Conservation (phyloP, 495 filamentous ascomycete species). For the Trichoderma gamsii region DNA sequence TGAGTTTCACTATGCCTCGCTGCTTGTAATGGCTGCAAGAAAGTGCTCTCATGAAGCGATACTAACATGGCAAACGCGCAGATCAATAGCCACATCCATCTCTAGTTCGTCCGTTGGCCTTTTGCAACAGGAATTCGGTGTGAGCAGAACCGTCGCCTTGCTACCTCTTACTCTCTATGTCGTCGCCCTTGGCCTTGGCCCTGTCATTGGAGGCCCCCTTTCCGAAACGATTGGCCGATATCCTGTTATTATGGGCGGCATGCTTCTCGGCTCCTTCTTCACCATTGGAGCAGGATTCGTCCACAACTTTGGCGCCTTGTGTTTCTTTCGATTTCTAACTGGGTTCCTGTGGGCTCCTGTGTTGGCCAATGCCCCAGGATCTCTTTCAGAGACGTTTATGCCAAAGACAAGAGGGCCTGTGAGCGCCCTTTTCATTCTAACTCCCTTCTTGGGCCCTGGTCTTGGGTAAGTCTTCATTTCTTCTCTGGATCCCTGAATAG, state of each 20-base stretch:
- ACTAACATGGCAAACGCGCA: neutral
- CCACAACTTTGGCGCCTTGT: slow-evolving; percentile 48
- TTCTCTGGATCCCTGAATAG: neutral
- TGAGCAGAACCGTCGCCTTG: slow-evolving; percentile 29
- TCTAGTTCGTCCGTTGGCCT: neutral
- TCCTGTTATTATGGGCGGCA: slow-evolving; percentile 44
- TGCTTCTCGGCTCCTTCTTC: slow-evolving; percentile 53
- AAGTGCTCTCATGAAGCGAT: neutral
- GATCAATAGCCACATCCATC: slow-evolving; percentile 8
- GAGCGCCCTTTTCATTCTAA: slow-evolving; percentile 42
- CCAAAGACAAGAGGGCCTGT: slow-evolving; percentile 37
- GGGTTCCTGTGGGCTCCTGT: slow-evolving; percentile 51
- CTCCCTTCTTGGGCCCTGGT: slow-evolving; percentile 55
- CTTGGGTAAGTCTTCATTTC: slow-evolving; percentile 36
- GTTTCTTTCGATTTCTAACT: slow-evolving; percentile 56
- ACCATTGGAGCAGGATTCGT: slow-evolving; percentile 55
- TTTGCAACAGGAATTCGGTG: neutral
- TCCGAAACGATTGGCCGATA: slow-evolving; percentile 52
- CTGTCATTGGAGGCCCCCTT: slow-evolving; percentile 55
- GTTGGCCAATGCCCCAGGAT: slow-evolving; percentile 50
- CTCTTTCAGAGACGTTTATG: slow-evolving; percentile 48
- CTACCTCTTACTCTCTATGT: slow-evolving; percentile 53
- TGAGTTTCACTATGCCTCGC: neutral
- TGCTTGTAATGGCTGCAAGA: neutral
- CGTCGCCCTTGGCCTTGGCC: slow-evolving; percentile 54